phyloP scores from a whole-genome alignment of 768 basidiomycete genomes.

The Chlorophyllum brunneum region DNA sequence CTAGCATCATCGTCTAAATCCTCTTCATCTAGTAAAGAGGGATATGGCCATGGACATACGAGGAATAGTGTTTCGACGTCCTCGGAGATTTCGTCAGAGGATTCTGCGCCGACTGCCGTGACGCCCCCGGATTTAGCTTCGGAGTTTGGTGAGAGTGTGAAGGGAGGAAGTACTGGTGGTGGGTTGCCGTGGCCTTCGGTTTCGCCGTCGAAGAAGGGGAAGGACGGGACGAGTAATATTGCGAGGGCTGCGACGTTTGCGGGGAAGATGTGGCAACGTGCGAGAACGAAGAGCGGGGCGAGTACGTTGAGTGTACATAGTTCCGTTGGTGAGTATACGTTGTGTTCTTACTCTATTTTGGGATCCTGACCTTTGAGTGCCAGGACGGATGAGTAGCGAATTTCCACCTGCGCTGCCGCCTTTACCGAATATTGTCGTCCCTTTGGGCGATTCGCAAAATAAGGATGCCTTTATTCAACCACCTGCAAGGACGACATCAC shows the following conservation, averaged over 20 bases:
- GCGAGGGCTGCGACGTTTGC: slow-evolving; percentile 57
- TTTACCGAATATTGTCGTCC: slow-evolving; percentile 1
- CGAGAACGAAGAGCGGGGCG: slow-evolving; percentile 48
- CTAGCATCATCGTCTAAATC: slow-evolving; percentile 40
- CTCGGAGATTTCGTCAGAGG: slow-evolving; percentile 65
- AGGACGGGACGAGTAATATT: slow-evolving; percentile 24
- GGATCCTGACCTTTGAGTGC: neutral
- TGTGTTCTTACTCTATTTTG: neutral
- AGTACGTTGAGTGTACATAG: slow-evolving; percentile 38
- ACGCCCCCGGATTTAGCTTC: slow-evolving; percentile 23
- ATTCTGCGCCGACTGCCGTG: slow-evolving; percentile 58
- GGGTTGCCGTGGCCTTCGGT: slow-evolving; percentile 42
- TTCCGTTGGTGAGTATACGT: slow-evolving; percentile 34
- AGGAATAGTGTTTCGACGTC: slow-evolving; percentile 58
- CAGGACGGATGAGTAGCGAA: slow-evolving; percentile 13
- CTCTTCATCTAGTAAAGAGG: slow-evolving; percentile 27
- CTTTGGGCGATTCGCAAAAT: neutral
- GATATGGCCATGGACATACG: slow-evolving; percentile 20
- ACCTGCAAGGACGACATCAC: neutral
- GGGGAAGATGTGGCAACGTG: slow-evolving; percentile 53
- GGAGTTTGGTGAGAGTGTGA: slow-evolving; percentile 26
- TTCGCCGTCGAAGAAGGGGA: slow-evolving; percentile 36
- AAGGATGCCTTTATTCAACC: neutral
- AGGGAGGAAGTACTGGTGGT: slow-evolving; percentile 16
- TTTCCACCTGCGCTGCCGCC: slow-evolving; percentile 4